Percentiles rank a stretch among this genome's conserved stretches.
These are phyloP conservation scores for Emydomyces testavorans DNA, from an alignment of 2,329 filamentous ascomycete species.

Conservation along the genomic window DNA sequence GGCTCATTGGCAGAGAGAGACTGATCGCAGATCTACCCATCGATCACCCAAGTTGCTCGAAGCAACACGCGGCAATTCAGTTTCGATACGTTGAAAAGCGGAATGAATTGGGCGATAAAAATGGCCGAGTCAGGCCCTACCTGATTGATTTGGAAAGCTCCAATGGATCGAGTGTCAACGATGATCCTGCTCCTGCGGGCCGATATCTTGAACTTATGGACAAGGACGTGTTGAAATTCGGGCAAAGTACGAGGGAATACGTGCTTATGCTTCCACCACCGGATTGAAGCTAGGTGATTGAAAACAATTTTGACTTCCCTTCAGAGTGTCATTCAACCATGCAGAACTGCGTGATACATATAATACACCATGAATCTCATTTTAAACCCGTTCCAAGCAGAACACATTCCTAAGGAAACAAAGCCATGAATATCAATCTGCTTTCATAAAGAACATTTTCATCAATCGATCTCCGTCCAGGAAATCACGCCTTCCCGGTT, in stretches of 20 bases:
- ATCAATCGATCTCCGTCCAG: background rate
- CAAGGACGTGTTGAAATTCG: slow-evolving; percentile 82
- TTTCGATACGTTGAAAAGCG: slow-evolving; percentile 75
- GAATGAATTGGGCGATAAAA: slow-evolving; percentile 76
- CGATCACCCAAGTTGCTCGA: slow-evolving; percentile 85
- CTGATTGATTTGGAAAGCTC: slow-evolving; percentile 87
- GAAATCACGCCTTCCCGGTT: slow-evolving; percentile 20
- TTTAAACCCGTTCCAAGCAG: background rate
- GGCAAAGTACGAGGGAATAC: slow-evolving; percentile 80
- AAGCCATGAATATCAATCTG: slow-evolving; percentile 1
- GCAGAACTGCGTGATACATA: slow-evolving; percentile 6
- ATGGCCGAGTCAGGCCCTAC: slow-evolving; percentile 72
- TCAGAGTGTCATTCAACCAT: slow-evolving; percentile 2
- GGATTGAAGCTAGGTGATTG: too few relatives aligned
- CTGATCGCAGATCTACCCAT: slow-evolving; percentile 71
- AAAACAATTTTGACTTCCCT: too few relatives aligned
- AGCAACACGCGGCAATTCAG: slow-evolving; percentile 91
- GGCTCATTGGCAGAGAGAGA: slow-evolving; percentile 74
- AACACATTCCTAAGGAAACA: background rate
- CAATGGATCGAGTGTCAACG: slow-evolving; percentile 79
- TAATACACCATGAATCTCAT: slow-evolving; percentile 8
- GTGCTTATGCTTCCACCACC: slow-evolving; percentile 68
- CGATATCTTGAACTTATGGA: slow-evolving; percentile 77
- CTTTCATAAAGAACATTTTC: background rate
- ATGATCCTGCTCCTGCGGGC: slow-evolving; percentile 57